Conservation (phyloP, 2,329 filamentous ascomycete genomes). For the Fusarium hainanense region DNA sequence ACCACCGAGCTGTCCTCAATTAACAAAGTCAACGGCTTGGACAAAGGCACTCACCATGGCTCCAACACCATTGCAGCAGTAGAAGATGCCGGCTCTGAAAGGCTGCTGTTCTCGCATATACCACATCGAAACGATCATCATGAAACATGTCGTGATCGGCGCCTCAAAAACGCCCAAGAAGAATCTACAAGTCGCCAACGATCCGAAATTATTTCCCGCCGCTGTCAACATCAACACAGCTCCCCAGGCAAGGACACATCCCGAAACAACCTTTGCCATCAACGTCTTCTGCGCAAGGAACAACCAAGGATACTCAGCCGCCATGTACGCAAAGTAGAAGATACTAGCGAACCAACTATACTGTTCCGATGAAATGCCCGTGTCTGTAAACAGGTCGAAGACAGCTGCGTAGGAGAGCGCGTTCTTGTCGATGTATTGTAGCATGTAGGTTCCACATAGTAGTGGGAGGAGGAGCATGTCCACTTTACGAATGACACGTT, state of each 20-base stretch:
- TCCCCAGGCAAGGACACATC: conserved; percentile 51
- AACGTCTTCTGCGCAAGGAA: conserved; percentile 51
- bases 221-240: conserved; percentile 57
- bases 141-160: conserved; percentile 60
- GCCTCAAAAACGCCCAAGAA: conserved; percentile 61
- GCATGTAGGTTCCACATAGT: conserved; percentile 60
- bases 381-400: conserved; percentile 63
- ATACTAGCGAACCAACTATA: conserved; percentile 65
- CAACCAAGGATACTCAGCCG: conserved; percentile 55
- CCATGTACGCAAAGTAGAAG: conserved; percentile 64
- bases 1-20: conserved; percentile 48
- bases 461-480: conserved; percentile 63
- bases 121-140: conserved; percentile 63
- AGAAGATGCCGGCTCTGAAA: conserved; percentile 55
- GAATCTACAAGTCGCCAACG: conserved; percentile 57
- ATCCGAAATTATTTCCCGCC: conserved; percentile 54
- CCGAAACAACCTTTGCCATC: conserved; percentile 51
- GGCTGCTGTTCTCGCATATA: conserved; percentile 59
- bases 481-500: conserved; percentile 53
- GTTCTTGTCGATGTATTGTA: conserved; percentile 67
- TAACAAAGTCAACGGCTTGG: rapidly evolving
- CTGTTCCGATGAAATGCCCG: conserved; percentile 56
- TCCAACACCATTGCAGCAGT: conserved; percentile 55
- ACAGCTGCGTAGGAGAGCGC: conserved; percentile 64
- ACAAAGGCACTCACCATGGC: conserved; percentile 44